A percentile compares a stretch with the other conserved stretches of the same genome.
Evolutionary conservation across 345 rosid genomes (phyloP).

Genomic region (Eucalyptus curtisii): DNA sequence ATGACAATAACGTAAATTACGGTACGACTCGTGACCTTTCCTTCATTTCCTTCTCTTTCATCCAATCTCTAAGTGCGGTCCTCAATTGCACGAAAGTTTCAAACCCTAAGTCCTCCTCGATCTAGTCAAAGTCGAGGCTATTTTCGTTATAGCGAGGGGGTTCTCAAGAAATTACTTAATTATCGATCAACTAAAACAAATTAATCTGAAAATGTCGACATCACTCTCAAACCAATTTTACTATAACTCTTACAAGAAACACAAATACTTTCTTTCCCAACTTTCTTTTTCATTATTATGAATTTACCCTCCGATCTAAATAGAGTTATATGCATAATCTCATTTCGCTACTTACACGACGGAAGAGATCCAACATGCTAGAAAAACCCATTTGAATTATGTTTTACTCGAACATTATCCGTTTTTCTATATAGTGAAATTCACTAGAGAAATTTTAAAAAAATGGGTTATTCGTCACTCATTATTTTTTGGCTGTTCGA

Average conservation of each 20-base stretch:
- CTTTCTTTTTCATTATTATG: rapidly evolving
- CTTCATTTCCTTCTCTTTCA: background rate
- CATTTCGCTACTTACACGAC: rapidly evolving
- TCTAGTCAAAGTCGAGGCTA: background rate
- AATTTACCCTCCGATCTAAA: rapidly evolving
- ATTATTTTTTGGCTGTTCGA: background rate
- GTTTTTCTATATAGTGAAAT: background rate
- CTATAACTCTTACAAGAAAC: background rate
- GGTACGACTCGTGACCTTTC: background rate
- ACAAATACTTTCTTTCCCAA: background rate
- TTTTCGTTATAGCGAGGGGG: background rate
- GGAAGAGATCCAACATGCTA: background rate
- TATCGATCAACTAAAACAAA: background rate
- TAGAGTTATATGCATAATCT: background rate
- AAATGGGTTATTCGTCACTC: background rate
- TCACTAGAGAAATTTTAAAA: background rate
- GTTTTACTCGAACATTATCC: background rate
- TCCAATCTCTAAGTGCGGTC: background rate
- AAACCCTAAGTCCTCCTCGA: background rate
- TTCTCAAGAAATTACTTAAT: background rate
- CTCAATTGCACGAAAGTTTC: background rate
- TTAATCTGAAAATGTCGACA: rapidly evolving
- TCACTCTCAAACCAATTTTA: background rate
- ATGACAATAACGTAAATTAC: background rate
- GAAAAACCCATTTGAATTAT: background rate